Evolutionary conservation across 208 protist species (phyloP), one percentile per base, ranked within the genome.

Genomic region (Borovskyia barvae): DNA sequence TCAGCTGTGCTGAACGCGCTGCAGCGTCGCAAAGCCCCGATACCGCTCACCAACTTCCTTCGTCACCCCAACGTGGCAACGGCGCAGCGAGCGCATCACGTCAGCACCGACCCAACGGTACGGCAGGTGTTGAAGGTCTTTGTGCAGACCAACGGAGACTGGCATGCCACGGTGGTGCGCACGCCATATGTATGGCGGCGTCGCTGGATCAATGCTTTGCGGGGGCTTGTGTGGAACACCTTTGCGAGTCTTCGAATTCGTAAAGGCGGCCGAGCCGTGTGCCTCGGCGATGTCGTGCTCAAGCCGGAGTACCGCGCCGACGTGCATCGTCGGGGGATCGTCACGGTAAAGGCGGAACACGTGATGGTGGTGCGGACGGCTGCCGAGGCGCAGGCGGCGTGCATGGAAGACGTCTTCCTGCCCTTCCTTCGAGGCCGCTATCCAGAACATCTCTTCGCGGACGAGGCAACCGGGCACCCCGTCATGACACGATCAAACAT

Each of bases 1-100:
- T 92, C 84, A 2, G 87, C 87, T 0, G 12, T 94, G 33, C 51
- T 94, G 19, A 90, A 92, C 58, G 83, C 84, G 14, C 76, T 94
- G 35, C 75, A 87, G 29, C 81, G 87, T 15, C 78, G 64, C 14
- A 76, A 76, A 49, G 57, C 75, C 11, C 83, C 83, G 15, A 32
- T 82, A 43, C 61, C 67, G 57, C 55, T 94, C 63, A 67, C 73
- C 24, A 78, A 83, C 43, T 94, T 94, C 65, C 32, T 91, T 15
- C 22, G 55, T 20, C 67, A 71, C 2, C 87, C 87, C 17, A 90
- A 89, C 57, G 33, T 72, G 2, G 71, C 81, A n/a, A 86, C 75
- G 1, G 87, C 87, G 22, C 60, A 71, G 35, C 75, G 80, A 12
- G 87, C 87, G 20, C 72, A 77, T 24, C 65, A 74, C 15, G 84